Evolutionary conservation across 164 flowering plant species (phyloP).

Genomic region (Pachysandra terminalis): DNA sequence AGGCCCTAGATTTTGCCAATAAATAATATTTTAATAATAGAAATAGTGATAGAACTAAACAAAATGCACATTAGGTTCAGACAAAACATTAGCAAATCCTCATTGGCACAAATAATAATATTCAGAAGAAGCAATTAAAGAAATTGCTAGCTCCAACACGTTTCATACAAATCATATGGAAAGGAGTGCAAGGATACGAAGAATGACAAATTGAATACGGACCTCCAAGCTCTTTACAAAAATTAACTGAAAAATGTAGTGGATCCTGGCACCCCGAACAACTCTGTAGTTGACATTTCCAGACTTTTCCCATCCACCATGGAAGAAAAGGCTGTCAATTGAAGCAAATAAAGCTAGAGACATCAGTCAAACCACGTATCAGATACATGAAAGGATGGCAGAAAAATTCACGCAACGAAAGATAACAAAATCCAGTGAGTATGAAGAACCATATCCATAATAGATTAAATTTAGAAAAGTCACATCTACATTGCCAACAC

Average conservation of each 20-base stretch:
- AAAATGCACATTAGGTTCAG: background rate
- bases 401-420: background rate
- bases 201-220: background rate
- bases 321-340: conserved; percentile 32
- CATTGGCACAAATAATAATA: too few species aligned
- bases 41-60: background rate
- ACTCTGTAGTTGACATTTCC: conserved; percentile 40
- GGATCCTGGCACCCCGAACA: conserved; percentile 60
- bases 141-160: background rate
- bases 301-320: conserved; percentile 46
- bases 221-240: conserved; percentile 65
- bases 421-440: background rate
- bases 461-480: background rate
- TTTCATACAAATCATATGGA: too few species aligned
- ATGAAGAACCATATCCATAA: background rate
- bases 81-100: background rate
- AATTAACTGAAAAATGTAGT: conserved; percentile 55
- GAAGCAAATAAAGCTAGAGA: background rate
- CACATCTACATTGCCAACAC: too few species aligned
- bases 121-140: too few species aligned
- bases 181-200: conserved; percentile 4
- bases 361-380: background rate
- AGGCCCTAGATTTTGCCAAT: too few species aligned
- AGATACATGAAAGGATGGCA: background rate
- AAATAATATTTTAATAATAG: background rate